phyloP scores from a whole-genome alignment of 192 early-diverging fungal species.

The Podochytrium sp. region DNA sequence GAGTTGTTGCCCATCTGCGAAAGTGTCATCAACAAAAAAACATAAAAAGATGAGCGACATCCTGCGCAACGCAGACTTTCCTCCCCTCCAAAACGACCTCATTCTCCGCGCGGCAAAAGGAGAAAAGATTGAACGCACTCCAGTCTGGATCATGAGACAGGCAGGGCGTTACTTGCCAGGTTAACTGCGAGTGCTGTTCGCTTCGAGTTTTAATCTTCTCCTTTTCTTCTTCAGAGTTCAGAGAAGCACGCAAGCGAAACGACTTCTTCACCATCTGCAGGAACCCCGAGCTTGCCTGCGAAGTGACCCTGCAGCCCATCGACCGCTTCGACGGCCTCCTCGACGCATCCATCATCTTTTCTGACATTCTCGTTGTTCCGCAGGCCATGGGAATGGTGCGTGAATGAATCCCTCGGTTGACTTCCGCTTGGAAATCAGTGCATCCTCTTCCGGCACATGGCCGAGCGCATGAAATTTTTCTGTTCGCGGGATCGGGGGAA shows the following conservation, averaged over 20 bases:
- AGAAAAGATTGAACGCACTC: conserved; percentile 62
- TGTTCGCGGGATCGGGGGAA: too few species aligned
- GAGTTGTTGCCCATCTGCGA: too few species aligned
- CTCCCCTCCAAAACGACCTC: conserved; percentile 88
- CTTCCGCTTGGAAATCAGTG: neutral
- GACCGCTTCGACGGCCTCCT: conserved; percentile 87
- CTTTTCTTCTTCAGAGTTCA: conserved; percentile 72
- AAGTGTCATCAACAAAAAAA: neutral
- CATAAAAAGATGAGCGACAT: neutral
- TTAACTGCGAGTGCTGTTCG: conserved; percentile 41
- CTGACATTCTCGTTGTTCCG: conserved; percentile 96
- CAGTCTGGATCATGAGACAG: conserved; percentile 99
- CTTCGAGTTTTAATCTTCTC: neutral
- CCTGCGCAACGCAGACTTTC: conserved; percentile 62
- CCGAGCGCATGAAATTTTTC: too few species aligned
- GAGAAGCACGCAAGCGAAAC: conserved; percentile 75
- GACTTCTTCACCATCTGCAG: conserved; percentile 97
- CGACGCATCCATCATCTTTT: conserved; percentile 98
- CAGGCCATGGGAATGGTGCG: conserved; percentile 86
- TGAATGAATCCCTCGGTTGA: neutral
- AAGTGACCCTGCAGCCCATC: conserved; percentile 97
- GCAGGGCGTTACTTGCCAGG: conserved; percentile 95
- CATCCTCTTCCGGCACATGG: too few species aligned
- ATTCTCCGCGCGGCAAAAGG: conserved; percentile 86
- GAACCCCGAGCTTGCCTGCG: conserved; percentile 87